phyloP scores from a whole-genome alignment of 208 protist genomes.

The Leptomonas seymouri region DNA sequence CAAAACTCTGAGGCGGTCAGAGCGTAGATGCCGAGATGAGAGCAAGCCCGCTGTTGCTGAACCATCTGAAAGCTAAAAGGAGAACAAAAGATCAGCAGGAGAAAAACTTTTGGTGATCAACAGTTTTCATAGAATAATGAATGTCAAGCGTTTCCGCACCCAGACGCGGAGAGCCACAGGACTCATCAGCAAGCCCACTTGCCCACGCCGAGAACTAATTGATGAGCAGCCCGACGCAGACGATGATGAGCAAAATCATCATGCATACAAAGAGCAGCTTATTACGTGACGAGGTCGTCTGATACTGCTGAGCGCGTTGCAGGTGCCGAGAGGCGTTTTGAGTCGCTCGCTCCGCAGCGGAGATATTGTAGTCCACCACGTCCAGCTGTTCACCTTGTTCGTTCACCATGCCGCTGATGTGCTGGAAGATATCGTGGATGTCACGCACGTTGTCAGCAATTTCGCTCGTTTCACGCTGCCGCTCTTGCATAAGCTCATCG shows the following conservation, averaged over 20 bases:
- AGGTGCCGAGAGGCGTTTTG: conserved; percentile 71
- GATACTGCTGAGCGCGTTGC: conserved; percentile 65
- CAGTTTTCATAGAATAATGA: not conserved
- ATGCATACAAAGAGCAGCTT: conserved; percentile 69
- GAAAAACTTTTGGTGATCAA: not conserved
- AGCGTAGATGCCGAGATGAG: too few relatives aligned
- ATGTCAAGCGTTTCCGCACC: not conserved
- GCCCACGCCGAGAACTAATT: not conserved
- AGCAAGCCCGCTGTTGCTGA: too few relatives aligned
- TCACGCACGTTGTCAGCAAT: conserved; percentile 86
- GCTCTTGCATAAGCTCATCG: conserved; percentile 87
- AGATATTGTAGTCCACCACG: conserved; percentile 68
- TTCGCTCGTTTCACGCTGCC: conserved; percentile 74
- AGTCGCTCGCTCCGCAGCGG: conserved; percentile 54
- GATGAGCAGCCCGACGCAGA: conserved; percentile 31
- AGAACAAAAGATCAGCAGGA: not conserved
- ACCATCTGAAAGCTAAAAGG: too few relatives aligned
- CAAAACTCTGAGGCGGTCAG: too few relatives aligned
- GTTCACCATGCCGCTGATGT: conserved; percentile 84
- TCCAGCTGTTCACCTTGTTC: conserved; percentile 85
- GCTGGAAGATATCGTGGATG: conserved; percentile 88
- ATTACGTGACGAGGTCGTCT: conserved; percentile 51
- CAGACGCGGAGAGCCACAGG: not conserved
- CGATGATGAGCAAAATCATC: conserved; percentile 52
- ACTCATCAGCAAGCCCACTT: not conserved